Evolutionary conservation across 1,139 yeast species (phyloP).

Genomic region (Yamadazyma spencermartinsiae): DNA sequence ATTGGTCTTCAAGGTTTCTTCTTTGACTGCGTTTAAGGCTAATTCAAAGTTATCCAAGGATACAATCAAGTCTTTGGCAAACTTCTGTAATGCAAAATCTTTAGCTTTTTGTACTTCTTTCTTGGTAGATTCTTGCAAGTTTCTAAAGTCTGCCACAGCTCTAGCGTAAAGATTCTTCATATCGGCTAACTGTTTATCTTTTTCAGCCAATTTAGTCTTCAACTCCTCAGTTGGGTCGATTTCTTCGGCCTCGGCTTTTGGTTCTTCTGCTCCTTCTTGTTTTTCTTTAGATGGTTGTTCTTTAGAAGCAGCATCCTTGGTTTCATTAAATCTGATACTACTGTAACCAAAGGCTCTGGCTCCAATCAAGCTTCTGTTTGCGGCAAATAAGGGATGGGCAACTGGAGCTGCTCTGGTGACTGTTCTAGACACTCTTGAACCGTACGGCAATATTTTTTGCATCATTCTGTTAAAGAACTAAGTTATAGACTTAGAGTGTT

Average conservation of each 20-base stretch:
- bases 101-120: constrained; percentile 84
- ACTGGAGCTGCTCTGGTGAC: neutral
- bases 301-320: constrained; percentile 4
- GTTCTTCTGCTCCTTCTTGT: constrained; percentile 13
- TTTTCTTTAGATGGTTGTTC: constrained; percentile 14
- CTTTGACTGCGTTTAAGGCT: constrained; percentile 76
- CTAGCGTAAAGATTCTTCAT: constrained; percentile 82
- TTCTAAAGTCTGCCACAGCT: constrained; percentile 90
- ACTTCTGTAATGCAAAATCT: constrained; percentile 90
- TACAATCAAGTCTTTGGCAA: constrained; percentile 87
- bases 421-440: neutral
- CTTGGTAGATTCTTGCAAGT: constrained; percentile 87
- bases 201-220: constrained; percentile 56
- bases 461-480: neutral
- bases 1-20: constrained; percentile 58
- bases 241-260: constrained; percentile 8
- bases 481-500: neutral
- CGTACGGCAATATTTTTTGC: constrained; percentile 6
- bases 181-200: constrained; percentile 80
- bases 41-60: constrained; percentile 90
- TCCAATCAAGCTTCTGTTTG: neutral
- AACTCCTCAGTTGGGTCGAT: constrained; percentile 41
- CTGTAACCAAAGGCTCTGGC: neutral
- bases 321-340: constrained; percentile 13
- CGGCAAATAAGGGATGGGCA: neutral